These are phyloP conservation scores for Blastobotrys arbuscula DNA, from an alignment of 1,139 yeast species.

Conservation along the genomic window DNA sequence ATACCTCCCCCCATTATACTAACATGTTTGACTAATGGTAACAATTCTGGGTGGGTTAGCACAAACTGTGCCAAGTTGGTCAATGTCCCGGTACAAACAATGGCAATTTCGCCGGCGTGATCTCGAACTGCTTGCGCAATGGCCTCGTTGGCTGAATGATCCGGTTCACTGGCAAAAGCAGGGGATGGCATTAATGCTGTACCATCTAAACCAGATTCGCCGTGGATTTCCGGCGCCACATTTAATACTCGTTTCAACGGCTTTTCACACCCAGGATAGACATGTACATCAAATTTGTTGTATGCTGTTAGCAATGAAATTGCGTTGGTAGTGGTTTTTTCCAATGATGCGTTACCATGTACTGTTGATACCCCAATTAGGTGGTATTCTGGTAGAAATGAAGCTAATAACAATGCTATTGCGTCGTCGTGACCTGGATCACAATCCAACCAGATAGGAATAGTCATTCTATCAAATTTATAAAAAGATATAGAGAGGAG, in stretches of 20 bases:
- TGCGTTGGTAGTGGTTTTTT: slow-evolving; percentile 65
- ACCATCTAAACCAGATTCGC: slow-evolving; percentile 71
- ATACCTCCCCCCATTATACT: slow-evolving; percentile 79
- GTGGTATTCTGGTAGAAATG: slow-evolving; percentile 53
- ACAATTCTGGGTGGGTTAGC: slow-evolving; percentile 46
- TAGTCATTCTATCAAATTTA: slow-evolving; percentile 3
- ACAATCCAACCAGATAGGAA: slow-evolving; percentile 86
- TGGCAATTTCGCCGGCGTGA: slow-evolving; percentile 45
- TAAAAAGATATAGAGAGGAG: not conserved
- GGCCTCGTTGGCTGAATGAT: slow-evolving; percentile 50
- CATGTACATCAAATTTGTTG: slow-evolving; percentile 46
- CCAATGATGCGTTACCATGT: slow-evolving; percentile 71
- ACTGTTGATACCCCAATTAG: slow-evolving; percentile 75
- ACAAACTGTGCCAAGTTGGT: slow-evolving; percentile 62
- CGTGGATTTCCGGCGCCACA: slow-evolving; percentile 65
- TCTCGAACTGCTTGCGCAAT: slow-evolving; percentile 46
- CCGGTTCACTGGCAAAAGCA: slow-evolving; percentile 29
- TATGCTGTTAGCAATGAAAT: slow-evolving; percentile 59
- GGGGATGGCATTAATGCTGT: slow-evolving; percentile 53
- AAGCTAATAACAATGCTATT: slow-evolving; percentile 62
- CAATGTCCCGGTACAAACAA: slow-evolving; percentile 67
- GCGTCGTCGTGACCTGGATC: slow-evolving; percentile 94
- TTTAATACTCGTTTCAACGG: slow-evolving; percentile 51
- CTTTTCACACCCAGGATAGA: slow-evolving; percentile 56
- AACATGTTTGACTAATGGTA: slow-evolving; percentile 43